A percentile compares a stretch with the other conserved stretches of the same genome.
Conservation (phyloP, 768 basidiomycete species). For the Melanogaster broomeanus region DNA sequence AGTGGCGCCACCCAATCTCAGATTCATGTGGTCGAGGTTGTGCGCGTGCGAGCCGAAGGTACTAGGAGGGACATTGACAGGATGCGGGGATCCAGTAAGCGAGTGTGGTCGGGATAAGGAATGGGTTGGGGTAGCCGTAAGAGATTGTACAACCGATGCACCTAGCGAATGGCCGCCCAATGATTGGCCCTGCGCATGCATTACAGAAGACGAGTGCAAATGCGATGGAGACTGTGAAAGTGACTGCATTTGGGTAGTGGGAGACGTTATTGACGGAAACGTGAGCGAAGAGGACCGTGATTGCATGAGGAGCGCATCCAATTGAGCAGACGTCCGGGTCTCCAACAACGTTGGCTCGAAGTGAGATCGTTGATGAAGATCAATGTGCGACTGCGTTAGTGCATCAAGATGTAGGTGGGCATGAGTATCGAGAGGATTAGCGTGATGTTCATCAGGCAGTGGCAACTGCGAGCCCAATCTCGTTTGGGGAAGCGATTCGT, state of each 20-base stretch:
- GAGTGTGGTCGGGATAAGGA: slow-evolving; percentile 30
- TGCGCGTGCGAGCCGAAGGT: slow-evolving; percentile 18
- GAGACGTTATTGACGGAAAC: slow-evolving; percentile 22
- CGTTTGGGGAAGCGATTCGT: slow-evolving; percentile 25
- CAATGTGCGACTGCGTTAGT: slow-evolving; percentile 23
- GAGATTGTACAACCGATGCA: slow-evolving; percentile 18
- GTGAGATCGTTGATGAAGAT: slow-evolving; percentile 28
- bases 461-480: slow-evolving; percentile 19
- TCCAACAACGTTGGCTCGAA: slow-evolving; percentile 20
- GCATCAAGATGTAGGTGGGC: slow-evolving; percentile 22
- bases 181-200: slow-evolving; percentile 21
- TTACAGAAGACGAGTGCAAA: slow-evolving; percentile 12
- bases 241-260: slow-evolving; percentile 5
- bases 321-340: slow-evolving; percentile 23
- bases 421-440: slow-evolving; percentile 19
- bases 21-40: slow-evolving; percentile 12
- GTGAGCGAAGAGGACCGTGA: slow-evolving; percentile 24
- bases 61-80: slow-evolving; percentile 19
- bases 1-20: slow-evolving; percentile 8
- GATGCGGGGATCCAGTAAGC: slow-evolving; percentile 29
- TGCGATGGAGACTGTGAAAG: slow-evolving; percentile 24
- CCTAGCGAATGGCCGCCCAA: slow-evolving; percentile 15
- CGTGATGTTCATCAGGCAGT: slow-evolving; percentile 23
- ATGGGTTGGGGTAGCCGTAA: slow-evolving; percentile 18
- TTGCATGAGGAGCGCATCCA: slow-evolving; percentile 29